A percentile compares a stretch with the other conserved stretches of the same genome.
phyloP scores from a whole-genome alignment of 176 grass and related monocot species.

The Hordeum vulgare region MorexV3_pseudomolecules_assembly NC_058519.1:626459285-626459784 shows the following conservation, averaged over 20 bases:
- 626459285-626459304: not conserved
- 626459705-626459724: not conserved
- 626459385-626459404: not conserved
- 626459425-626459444: not conserved
- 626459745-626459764: constrained; percentile 25
- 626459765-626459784: constrained; percentile 29
- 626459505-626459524: not conserved
- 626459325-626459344: not conserved
- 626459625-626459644: not conserved
- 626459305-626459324: not conserved
- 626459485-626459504: not conserved
- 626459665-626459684: constrained; percentile 40
- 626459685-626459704: not conserved
- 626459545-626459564: constrained; percentile 19
- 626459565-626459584: constrained; percentile 24
- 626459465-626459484: not conserved
- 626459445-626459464: not conserved
- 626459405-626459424: constrained; percentile 10
- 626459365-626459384: not conserved
- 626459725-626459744: not conserved
- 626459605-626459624: not conserved
- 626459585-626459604: constrained; percentile 28
- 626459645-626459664: not conserved
- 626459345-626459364: not conserved
- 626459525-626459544: constrained; percentile 7